phyloP scores from a whole-genome alignment of 441 rosid species.

The Bocquillonia castaneifolia region DNA sequence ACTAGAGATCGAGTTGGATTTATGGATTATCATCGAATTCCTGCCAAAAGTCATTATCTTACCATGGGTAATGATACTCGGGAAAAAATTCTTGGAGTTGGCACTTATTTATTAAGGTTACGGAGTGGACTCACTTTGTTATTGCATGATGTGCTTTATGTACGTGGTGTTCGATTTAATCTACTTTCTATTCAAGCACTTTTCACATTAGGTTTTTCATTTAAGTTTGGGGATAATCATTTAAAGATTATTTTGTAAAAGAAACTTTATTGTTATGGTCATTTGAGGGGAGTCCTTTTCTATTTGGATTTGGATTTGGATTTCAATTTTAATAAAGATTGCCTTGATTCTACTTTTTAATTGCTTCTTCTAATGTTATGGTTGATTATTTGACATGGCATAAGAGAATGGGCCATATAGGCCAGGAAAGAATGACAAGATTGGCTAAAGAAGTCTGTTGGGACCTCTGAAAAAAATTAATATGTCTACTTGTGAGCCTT shows the following conservation, averaged over 20 bases:
- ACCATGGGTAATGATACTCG: neutral
- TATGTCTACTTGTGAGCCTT: too few relatives aligned
- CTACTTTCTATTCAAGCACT: too few relatives aligned
- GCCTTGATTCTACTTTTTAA: too few relatives aligned
- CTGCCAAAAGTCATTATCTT: neutral
- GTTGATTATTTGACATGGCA: too few relatives aligned
- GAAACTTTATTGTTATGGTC: neutral
- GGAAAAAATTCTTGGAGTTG: neutral
- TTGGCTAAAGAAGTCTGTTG: too few relatives aligned
- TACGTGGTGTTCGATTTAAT: neutral
- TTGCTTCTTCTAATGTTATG: too few relatives aligned
- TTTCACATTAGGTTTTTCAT: neutral
- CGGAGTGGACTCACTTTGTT: rapidly evolving
- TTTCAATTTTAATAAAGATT: too few relatives aligned
- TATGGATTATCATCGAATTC: neutral
- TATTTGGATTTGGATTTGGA: too few relatives aligned
- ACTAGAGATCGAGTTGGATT: too few relatives aligned
- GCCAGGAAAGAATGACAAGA: too few relatives aligned
- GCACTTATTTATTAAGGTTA: neutral
- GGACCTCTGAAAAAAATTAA: too few relatives aligned
- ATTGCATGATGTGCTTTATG: neutral
- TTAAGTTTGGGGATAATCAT: neutral
- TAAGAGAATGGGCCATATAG: too few relatives aligned
- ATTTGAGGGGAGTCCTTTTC: neutral
- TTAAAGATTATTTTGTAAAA: neutral